phyloP scores from a whole-genome alignment of 2,329 filamentous ascomycete species.

The Fusarium sp. region DNA sequence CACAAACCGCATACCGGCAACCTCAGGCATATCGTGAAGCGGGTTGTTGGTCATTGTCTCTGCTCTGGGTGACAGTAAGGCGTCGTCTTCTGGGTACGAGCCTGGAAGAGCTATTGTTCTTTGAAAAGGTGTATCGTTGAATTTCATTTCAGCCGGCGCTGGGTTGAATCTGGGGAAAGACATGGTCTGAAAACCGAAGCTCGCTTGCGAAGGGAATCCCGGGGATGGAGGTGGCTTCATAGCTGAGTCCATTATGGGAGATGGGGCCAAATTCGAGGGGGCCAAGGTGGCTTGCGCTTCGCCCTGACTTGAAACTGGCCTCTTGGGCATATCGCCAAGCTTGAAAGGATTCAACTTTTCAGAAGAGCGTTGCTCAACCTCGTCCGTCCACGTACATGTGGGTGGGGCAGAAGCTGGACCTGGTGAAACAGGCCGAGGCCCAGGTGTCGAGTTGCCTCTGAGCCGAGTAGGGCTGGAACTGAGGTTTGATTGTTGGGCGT shows the following conservation, averaged over 20 bases:
- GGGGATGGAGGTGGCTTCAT: constrained; percentile 58
- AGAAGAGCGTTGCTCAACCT: constrained; percentile 54
- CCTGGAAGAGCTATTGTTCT: constrained; percentile 52
- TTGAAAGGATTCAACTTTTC: constrained; percentile 37
- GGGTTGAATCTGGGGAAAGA: constrained; percentile 44
- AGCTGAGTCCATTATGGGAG: constrained; percentile 40
- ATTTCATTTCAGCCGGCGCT: constrained; percentile 17
- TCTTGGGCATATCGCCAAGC: constrained; percentile 46
- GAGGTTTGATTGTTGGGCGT: constrained; percentile 54
- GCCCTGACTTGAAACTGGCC: constrained; percentile 52
- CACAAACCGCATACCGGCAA: constrained; percentile 63
- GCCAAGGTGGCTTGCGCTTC: constrained; percentile 16
- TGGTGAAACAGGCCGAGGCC: constrained; percentile 63
- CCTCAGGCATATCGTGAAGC: constrained; percentile 60
- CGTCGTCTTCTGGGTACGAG: constrained; percentile 59
- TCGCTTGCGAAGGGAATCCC: constrained; percentile 55
- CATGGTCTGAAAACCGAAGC: constrained; percentile 58
- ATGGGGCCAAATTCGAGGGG: constrained; percentile 20
- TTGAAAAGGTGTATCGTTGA: constrained; percentile 43
- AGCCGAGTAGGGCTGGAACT: constrained; percentile 57
- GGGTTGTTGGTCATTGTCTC: constrained; percentile 79
- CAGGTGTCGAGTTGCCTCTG: constrained; percentile 66
- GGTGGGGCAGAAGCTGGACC: constrained; percentile 76
- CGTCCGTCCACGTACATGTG: constrained; percentile 68
- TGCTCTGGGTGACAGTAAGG: constrained; percentile 76